A percentile compares a stretch with the other conserved stretches of the same genome.
Conservation (phyloP, 495 filamentous ascomycete genomes). For the Lentithecium fluviatile region DNA sequence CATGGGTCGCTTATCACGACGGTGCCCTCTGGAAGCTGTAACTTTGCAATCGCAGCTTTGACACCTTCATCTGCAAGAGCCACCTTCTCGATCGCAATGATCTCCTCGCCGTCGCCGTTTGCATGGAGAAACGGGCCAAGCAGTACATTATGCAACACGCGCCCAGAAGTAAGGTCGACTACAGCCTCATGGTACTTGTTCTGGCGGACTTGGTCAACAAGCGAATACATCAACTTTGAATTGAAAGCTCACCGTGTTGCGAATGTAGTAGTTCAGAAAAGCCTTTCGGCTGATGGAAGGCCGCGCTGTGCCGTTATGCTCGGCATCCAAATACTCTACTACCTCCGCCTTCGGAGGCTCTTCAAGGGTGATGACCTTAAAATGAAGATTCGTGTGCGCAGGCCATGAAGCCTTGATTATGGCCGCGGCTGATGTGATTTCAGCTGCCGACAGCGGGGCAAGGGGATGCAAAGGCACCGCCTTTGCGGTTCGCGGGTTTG, state of each 20-base stretch:
- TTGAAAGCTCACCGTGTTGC: conserved; percentile 52
- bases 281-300: conserved; percentile 53
- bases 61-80: conserved; percentile 58
- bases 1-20: conserved; percentile 65
- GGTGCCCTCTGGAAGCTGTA: conserved; percentile 62
- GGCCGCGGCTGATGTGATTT: conserved; percentile 51
- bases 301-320: conserved; percentile 38
- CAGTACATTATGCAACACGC: conserved; percentile 59
- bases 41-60: conserved; percentile 61
- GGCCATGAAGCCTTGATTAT: conserved; percentile 55
- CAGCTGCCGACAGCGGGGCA: conserved; percentile 56
- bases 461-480: conserved; percentile 53
- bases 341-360: conserved; percentile 64
- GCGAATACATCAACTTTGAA: neutral
- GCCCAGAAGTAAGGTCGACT: conserved; percentile 53
- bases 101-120: conserved; percentile 59
- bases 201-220: conserved; percentile 37
- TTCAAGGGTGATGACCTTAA: conserved; percentile 64
- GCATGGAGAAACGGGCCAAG: conserved; percentile 58
- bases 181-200: conserved; percentile 67
- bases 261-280: conserved; percentile 63
- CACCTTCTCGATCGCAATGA: conserved; percentile 58
- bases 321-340: conserved; percentile 54
- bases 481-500: conserved; percentile 17
- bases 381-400: conserved; percentile 53